Conservation (phyloP, 176 grass and related monocot genomes). For the Sorghum bicolor region Sorghum_bicolor_NCBIv3 NC_012877.2:57537501-57538000, state of each 20-base stretch:
- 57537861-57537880: not conserved
- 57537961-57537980: not conserved
- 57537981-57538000: not conserved
- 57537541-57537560: slow-evolving; percentile 32
- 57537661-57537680: slow-evolving; percentile 30
- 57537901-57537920: not conserved
- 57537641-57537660: slow-evolving; percentile 20
- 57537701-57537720: not conserved
- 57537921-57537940: not conserved
- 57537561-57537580: slow-evolving; percentile 32
- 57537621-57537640: slow-evolving; percentile 20
- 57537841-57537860: not conserved
- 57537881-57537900: not conserved
- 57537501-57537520: not conserved
- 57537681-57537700: not conserved
- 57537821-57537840: slow-evolving; percentile 18
- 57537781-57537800: not conserved
- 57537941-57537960: not conserved
- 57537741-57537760: slow-evolving; percentile 26
- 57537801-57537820: not conserved
- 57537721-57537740: slow-evolving; percentile 33
- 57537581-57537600: slow-evolving; percentile 26
- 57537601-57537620: slow-evolving; percentile 16
- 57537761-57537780: not conserved
- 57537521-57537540: slow-evolving; percentile 11